Evolutionary conservation across 2,329 filamentous ascomycete species (phyloP), one percentile per base, ranked within the genome.

Genomic region (Aureobasidium pullulans): DNA sequence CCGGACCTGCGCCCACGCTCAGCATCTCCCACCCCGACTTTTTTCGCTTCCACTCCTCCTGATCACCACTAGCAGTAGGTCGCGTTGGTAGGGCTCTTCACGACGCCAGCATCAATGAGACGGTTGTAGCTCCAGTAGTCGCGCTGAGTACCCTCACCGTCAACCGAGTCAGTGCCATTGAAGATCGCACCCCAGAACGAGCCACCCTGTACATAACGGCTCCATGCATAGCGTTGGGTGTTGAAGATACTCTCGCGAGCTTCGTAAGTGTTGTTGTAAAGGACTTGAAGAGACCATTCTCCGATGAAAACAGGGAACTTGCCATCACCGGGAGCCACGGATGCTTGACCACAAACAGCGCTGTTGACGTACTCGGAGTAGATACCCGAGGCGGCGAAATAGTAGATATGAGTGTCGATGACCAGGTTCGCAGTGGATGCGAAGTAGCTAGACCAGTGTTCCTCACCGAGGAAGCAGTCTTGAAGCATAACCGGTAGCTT

Each of bases 281-380:
- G 58, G 3, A 66, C 66, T 62, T 73, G 67, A 10, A 73, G 63
- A 1, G 66, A 62, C 70, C 70, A 73, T 60, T 73, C 71, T 28
- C 72, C 72, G 7, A 72, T 64, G 47, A 72, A 72, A 4, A 66
- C 63, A 0, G 70, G 69, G 62, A 71, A 71, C 37, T 66, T 71
- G 49, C 39, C 49, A 58, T 61, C 60, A 7, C 62, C 54, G 2
- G 61, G 63, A 28, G 66, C 47, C 31, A 58, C 61, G 13, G 56
- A 58, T 10, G 66, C 65, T 36, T 71, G 62, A 6, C 62, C 62
- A 46, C 68, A 69, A 53, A 71, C 64, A 36, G 60, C 60, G 2
- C 65, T 57, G 2, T 63, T 53, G 6, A 69, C 61, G 60, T 68
- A 65, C 28, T 66, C 40, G 16, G 64, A 61, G 46, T 67, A 64